Conservation (phyloP, 2,329 filamentous ascomycete genomes). For the Trichoderma atrobrunneum region DNA sequence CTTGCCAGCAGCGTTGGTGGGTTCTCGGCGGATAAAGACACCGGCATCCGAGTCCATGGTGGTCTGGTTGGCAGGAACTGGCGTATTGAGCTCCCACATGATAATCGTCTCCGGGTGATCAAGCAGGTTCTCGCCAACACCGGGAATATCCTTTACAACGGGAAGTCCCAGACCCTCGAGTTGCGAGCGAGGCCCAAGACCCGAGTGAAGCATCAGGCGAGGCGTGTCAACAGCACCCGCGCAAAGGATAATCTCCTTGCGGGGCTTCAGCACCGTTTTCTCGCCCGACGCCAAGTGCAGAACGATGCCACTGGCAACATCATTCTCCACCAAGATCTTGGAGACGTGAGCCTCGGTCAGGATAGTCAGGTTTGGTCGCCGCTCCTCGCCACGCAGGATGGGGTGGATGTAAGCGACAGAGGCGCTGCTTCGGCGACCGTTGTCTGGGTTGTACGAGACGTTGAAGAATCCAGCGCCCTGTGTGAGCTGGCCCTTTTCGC, state of each 20-base stretch:
- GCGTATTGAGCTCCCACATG: slow-evolving; percentile 75
- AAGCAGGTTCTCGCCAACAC: slow-evolving; percentile 59
- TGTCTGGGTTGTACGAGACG: slow-evolving; percentile 86
- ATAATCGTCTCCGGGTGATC: slow-evolving; percentile 61
- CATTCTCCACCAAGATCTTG: slow-evolving; percentile 69
- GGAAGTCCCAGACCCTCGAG: slow-evolving; percentile 52
- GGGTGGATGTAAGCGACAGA: slow-evolving; percentile 93
- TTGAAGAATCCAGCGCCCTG: slow-evolving; percentile 87
- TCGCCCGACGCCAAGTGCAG: slow-evolving; percentile 57
- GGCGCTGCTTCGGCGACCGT: slow-evolving; percentile 78
- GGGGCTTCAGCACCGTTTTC: slow-evolving; percentile 57
- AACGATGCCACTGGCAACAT: slow-evolving; percentile 70
- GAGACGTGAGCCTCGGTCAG: slow-evolving; percentile 87
- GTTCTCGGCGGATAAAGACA: slow-evolving; percentile 80
- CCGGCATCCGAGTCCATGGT: slow-evolving; percentile 90
- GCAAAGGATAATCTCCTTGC: slow-evolving; percentile 74
- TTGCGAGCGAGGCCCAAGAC: slow-evolving; percentile 54
- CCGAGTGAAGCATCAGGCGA: slow-evolving; percentile 59
- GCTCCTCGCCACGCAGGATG: slow-evolving; percentile 78
- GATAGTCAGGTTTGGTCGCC: slow-evolving; percentile 78
- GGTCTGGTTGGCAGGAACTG: slow-evolving; percentile 73
- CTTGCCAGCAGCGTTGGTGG: slow-evolving; percentile 60
- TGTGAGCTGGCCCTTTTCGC: slow-evolving; percentile 66
- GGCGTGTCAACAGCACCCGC: slow-evolving; percentile 82
- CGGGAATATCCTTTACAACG: slow-evolving; percentile 56